These are phyloP conservation scores for Ligustrum vulgare DNA, from an alignment of 257 asterid species.

Conservation along the genomic window DNA sequence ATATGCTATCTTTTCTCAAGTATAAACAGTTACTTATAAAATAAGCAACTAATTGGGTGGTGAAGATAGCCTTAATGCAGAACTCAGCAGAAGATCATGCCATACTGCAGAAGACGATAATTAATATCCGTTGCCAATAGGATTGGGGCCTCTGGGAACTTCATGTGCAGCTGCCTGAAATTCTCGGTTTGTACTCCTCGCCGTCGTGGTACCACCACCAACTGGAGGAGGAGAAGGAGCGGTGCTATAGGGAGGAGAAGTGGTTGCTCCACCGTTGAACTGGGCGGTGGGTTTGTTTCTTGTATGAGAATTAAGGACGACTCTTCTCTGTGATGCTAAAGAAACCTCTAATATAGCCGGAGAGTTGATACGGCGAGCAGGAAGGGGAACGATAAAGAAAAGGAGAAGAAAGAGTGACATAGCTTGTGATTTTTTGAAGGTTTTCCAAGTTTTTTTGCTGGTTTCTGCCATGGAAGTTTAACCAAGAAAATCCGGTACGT, in stretches of 20 bases:
- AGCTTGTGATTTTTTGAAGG: not conserved
- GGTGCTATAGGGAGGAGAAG: not conserved
- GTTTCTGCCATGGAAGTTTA: not conserved
- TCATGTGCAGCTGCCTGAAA: conserved; percentile 7
- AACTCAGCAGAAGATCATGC: too few relatives aligned
- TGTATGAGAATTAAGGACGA: not conserved
- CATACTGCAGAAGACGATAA: not conserved
- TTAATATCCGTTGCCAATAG: not conserved
- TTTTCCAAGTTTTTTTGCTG: not conserved
- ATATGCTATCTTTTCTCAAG: not conserved
- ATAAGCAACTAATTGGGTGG: not conserved
- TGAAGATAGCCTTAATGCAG: not conserved
- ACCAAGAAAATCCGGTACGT: not conserved
- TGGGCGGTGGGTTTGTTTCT: not conserved
- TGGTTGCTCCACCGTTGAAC: not conserved
- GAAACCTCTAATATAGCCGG: not conserved
- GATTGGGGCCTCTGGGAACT: not conserved
- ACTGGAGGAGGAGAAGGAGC: too few relatives aligned
- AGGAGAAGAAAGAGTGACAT: not conserved
- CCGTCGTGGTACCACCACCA: not conserved
- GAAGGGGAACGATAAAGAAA: not conserved
- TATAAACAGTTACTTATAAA: too few relatives aligned
- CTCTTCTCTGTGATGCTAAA: not conserved
- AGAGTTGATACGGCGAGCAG: not conserved
- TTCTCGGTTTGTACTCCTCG: not conserved